Evolutionary conservation across 75 land plant species (phyloP).

Genomic region (Cunninghamia lanceolata): DNA sequence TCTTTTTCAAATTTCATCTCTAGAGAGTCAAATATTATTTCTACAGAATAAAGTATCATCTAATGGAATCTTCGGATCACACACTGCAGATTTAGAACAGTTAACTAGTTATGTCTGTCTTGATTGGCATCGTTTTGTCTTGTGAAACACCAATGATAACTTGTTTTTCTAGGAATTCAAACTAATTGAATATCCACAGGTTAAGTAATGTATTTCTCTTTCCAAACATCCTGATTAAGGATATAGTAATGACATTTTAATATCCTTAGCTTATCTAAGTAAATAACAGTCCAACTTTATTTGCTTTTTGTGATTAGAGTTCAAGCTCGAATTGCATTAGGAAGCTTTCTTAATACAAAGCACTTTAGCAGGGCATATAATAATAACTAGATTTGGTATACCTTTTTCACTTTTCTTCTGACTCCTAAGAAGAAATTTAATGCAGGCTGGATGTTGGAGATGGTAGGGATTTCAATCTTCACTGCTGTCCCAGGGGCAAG

Average conservation of each 20-base stretch:
- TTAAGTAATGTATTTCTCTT: neutral
- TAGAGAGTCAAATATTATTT: neutral
- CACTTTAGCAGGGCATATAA: neutral
- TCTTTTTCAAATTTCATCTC: neutral
- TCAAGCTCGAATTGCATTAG: neutral
- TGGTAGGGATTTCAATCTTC: slow-evolving; percentile 50
- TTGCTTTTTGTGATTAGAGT: neutral
- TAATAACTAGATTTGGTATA: neutral
- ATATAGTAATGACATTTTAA: neutral
- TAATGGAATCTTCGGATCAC: neutral
- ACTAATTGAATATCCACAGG: neutral
- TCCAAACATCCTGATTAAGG: neutral
- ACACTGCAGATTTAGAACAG: neutral
- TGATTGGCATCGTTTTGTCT: neutral
- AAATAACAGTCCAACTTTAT: neutral
- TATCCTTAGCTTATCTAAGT: neutral
- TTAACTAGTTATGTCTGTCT: neutral
- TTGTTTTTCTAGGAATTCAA: neutral
- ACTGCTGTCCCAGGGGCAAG: slow-evolving; percentile 37
- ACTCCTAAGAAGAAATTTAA: neutral
- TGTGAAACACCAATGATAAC: neutral
- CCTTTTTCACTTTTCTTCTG: neutral
- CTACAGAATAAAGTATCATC: neutral
- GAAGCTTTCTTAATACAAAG: neutral
- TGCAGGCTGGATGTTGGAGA: slow-evolving; percentile 73